Conservation (phyloP, 495 filamentous ascomycete genomes). For the Letharia lupina region DNA sequence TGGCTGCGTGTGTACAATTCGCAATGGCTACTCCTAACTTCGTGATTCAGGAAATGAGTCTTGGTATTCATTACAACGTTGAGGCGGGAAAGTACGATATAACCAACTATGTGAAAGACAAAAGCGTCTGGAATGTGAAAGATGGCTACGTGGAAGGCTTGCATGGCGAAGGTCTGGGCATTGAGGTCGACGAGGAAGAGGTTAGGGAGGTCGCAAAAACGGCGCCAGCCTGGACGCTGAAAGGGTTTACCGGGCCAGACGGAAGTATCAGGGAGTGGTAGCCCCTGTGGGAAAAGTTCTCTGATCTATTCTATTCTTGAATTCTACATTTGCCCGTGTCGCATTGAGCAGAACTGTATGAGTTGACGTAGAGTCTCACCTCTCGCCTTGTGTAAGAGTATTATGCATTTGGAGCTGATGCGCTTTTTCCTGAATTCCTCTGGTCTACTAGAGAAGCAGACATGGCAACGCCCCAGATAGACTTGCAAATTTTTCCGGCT, state of each 20-base stretch:
- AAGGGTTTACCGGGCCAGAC: constrained; percentile 63
- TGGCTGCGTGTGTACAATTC: constrained; percentile 66
- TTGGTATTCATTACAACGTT: constrained; percentile 72
- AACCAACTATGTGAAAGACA: constrained; percentile 57
- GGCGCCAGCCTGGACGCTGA: constrained; percentile 47
- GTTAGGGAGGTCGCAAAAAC: constrained; percentile 47
- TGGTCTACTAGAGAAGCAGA: neutral
- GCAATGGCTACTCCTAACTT: constrained; percentile 59
- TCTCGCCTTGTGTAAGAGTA: neutral
- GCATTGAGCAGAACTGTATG: neutral
- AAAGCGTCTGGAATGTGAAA: constrained; percentile 51
- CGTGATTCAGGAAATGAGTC: constrained; percentile 72
- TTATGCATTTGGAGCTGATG: neutral
- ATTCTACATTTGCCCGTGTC: neutral
- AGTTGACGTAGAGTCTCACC: neutral
- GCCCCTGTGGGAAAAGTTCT: neutral
- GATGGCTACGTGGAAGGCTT: constrained; percentile 59
- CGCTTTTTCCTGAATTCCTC: neutral
- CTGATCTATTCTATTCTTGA: neutral
- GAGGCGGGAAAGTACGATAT: constrained; percentile 57
- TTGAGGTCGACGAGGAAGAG: constrained; percentile 64
- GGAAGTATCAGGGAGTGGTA: constrained; percentile 69
- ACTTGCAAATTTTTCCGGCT: neutral
- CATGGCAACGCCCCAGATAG: neutral
- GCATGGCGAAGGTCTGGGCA: constrained; percentile 58